Conservation (phyloP, 2,329 filamentous ascomycete genomes). For the Aspergillus pseudoterreus region DNA sequence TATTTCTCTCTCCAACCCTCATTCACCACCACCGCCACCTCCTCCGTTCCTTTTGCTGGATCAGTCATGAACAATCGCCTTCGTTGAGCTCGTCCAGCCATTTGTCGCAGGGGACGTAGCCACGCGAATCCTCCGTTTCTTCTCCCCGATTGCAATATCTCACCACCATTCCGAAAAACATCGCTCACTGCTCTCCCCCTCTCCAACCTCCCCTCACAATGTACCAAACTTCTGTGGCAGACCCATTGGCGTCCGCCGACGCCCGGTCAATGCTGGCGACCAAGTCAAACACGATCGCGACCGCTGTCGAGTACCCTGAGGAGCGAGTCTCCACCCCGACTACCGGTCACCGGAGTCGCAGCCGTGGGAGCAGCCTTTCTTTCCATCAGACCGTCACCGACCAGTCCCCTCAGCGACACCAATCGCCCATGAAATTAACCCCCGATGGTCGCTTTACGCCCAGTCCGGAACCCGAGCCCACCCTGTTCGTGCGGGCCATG, state of each 20-base stretch:
- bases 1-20: not conserved
- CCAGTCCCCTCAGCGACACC: slow-evolving; percentile 23
- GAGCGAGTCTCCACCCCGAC: slow-evolving; percentile 31
- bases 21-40: not conserved
- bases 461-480: slow-evolving; percentile 44
- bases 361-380: slow-evolving; percentile 30
- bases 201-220: slow-evolving; percentile 20
- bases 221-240: slow-evolving; percentile 31
- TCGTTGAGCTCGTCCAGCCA: slow-evolving; percentile 19
- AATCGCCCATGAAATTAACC: slow-evolving; percentile 29
- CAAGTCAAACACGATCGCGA: slow-evolving; percentile 36
- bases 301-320: slow-evolving; percentile 43
- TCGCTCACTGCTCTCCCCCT: slow-evolving; percentile 7
- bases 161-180: not conserved
- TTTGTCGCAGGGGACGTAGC: slow-evolving; percentile 16
- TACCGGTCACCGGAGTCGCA: slow-evolving; percentile 25
- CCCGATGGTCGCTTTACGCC: slow-evolving; percentile 27
- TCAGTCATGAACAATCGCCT: slow-evolving; percentile 20
- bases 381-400: slow-evolving; percentile 17
- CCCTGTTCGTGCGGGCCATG: slow-evolving; percentile 84
- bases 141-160: slow-evolving; percentile 1
- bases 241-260: slow-evolving; percentile 29
- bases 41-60: slow-evolving; percentile 7
- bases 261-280: slow-evolving; percentile 30
- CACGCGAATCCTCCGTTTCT: slow-evolving; percentile 1